Conservation (phyloP, 78 protist genomes). For the Dictyostelium discoideum region DNA sequence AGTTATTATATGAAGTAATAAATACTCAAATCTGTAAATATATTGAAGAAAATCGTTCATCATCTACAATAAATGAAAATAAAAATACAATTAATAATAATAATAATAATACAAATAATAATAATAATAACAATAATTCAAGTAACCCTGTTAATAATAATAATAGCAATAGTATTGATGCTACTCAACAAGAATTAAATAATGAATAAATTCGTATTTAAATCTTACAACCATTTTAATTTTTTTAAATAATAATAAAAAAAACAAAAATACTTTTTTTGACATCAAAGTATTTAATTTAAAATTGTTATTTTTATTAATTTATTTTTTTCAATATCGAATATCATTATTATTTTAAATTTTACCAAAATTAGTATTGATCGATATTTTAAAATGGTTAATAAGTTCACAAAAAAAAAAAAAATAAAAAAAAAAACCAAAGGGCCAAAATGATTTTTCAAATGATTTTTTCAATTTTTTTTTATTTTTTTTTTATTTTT, state of each 20-base stretch:
- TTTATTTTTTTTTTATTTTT: background rate
- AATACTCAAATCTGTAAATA: conserved; percentile 17
- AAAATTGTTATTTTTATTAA: background rate
- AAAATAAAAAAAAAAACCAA: too few relatives aligned
- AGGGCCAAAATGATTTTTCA: background rate
- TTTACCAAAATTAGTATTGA: too few relatives aligned
- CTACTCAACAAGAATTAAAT: background rate
- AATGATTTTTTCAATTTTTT: background rate
- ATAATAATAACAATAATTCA: too few relatives aligned
- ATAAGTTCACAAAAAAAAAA: too few relatives aligned
- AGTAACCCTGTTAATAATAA: too few relatives aligned
- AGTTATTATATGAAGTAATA: conserved; percentile 35
- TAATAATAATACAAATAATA: background rate
- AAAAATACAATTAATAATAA: background rate
- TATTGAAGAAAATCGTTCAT: background rate
- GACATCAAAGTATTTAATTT: background rate
- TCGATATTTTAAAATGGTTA: too few relatives aligned
- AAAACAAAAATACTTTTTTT: background rate
- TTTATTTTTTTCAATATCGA: too few relatives aligned
- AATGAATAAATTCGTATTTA: background rate
- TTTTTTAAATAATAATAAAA: background rate
- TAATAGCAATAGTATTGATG: background rate
- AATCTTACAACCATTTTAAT: too few relatives aligned
- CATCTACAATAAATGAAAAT: background rate
- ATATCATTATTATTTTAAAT: too few relatives aligned